These are phyloP conservation scores for Digitaria exilis DNA, from an alignment of 202 grass and related monocot genomes.

Conservation along the genomic window DNA sequence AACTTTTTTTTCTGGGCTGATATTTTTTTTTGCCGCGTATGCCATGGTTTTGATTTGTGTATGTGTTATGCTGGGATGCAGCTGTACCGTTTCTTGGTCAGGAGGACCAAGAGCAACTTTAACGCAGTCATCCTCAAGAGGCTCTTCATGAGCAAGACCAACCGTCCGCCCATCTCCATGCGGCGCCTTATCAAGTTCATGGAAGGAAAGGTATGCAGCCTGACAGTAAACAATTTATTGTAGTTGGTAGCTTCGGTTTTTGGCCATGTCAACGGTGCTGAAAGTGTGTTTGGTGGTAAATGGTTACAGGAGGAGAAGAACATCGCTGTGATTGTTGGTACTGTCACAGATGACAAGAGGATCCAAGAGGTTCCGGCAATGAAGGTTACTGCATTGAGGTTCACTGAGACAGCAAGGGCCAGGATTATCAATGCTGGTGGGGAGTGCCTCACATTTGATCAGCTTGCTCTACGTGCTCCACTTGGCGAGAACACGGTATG, in stretches of 20 bases:
- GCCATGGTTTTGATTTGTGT: background rate
- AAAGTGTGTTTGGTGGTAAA: background rate
- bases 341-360: constrained; percentile 90
- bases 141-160: constrained; percentile 95
- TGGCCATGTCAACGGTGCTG: background rate
- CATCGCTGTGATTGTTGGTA: constrained; percentile 85
- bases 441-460: constrained; percentile 87
- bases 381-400: constrained; percentile 88
- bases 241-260: background rate
- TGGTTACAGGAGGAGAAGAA: constrained; percentile 53
- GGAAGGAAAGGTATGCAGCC: constrained; percentile 44
- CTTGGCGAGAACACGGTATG: constrained; percentile 78
- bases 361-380: constrained; percentile 78
- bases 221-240: background rate
- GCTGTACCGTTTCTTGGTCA: constrained; percentile 79
- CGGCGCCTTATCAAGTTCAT: constrained; percentile 69
- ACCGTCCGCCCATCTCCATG: constrained; percentile 72
- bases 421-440: constrained; percentile 87
- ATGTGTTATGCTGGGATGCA: constrained; percentile 3
- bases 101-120: constrained; percentile 82
- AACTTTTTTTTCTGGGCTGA: background rate
- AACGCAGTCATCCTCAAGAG: constrained; percentile 82
- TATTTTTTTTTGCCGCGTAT: background rate
- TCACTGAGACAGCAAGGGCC: constrained; percentile 83
- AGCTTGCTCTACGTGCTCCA: constrained; percentile 82